Evolutionary conservation across 129 eudicot species (phyloP), one percentile per base, ranked within the genome.

Genomic region (Glebionis coronaria): DNA sequence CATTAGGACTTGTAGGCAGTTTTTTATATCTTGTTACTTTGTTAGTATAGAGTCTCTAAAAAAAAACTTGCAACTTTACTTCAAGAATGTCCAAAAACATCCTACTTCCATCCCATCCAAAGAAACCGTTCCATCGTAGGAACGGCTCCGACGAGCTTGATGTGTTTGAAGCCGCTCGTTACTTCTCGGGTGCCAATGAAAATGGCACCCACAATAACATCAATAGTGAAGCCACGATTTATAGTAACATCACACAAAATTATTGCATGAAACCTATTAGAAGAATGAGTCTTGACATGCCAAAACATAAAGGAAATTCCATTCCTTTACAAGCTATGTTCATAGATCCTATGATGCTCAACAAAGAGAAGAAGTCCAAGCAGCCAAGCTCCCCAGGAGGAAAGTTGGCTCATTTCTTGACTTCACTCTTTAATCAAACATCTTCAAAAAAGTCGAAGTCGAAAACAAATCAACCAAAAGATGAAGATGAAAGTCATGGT

Each of bases 361-460:
- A 80, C 55, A 81, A 85, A 67, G 81, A 85, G 84, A 88, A 80
- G 61, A 67, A 85, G 49, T 52, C 63, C 75, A 89, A 93, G 56
- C 97, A 93, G 61, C 97, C 99, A 19, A 89, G 89, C 70, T 93
- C 99, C 4, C 99, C 99, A 2, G 99, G 99, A 25, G 99, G 88
- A 15, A 84, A 72, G 65, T 74, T 93, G 57, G 95, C 95, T 12
- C 80, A 81, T 66, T 93, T 93, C 77, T 82, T 93, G 81, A 89
- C 86, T 65, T 86, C 95, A 27, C 80, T 93, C 9, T 88, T 93
- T 73, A 89, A 73, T 55, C 99, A 89, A 76, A 75, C 76, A 55
- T 63, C 82, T 18, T 71, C 83, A 31, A 79, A 84, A 63, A 88
- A 84, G 83, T 60, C 80, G 35, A 89, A 88, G 65, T 74, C 87